These are phyloP conservation scores for Aspergillus biplanus DNA, from an alignment of 495 filamentous ascomycete species.

Conservation along the genomic window DNA sequence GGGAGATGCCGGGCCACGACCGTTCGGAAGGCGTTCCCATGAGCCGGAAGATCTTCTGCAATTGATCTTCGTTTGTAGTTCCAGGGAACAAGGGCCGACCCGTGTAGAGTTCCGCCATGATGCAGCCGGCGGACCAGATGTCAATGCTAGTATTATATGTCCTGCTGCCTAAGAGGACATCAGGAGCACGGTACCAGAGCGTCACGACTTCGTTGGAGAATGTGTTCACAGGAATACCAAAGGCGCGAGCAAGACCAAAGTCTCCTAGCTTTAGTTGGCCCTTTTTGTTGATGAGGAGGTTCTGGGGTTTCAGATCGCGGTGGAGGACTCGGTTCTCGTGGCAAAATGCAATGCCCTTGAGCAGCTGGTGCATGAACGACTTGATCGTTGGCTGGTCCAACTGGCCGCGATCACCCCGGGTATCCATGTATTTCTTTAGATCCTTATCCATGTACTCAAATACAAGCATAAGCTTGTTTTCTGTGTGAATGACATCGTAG, in stretches of 20 bases:
- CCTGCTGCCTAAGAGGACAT: constrained; percentile 85
- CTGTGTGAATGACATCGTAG: constrained; percentile 98
- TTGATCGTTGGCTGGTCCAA: constrained; percentile 87
- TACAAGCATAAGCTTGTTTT: constrained; percentile 99
- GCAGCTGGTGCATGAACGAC: constrained; percentile 95
- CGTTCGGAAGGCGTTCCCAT: constrained; percentile 95
- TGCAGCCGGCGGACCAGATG: constrained; percentile 96
- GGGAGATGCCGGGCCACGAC: constrained; percentile 87
- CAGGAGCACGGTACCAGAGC: constrained; percentile 93
- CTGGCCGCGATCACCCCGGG: constrained; percentile 77
- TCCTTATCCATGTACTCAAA: constrained; percentile 99
- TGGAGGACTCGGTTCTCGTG: constrained; percentile 95
- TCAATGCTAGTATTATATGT: constrained; percentile 98
- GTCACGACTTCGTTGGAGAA: constrained; percentile 98
- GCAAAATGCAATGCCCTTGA: constrained; percentile 94
- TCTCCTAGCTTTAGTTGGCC: constrained; percentile 92
- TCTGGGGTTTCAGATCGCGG: constrained; percentile 95
- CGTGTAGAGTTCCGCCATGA: constrained; percentile 98
- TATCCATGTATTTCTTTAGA: constrained; percentile 99
- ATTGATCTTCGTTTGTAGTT: constrained; percentile 95
- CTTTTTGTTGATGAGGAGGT: constrained; percentile 91
- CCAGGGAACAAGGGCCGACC: constrained; percentile 92
- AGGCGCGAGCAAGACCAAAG: constrained; percentile 89
- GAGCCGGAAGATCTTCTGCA: constrained; percentile 92
- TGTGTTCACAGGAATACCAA: constrained; percentile 96